Conservation (phyloP, 2,329 filamentous ascomycete species). For the Sarocladiaceae sp. region DNA sequence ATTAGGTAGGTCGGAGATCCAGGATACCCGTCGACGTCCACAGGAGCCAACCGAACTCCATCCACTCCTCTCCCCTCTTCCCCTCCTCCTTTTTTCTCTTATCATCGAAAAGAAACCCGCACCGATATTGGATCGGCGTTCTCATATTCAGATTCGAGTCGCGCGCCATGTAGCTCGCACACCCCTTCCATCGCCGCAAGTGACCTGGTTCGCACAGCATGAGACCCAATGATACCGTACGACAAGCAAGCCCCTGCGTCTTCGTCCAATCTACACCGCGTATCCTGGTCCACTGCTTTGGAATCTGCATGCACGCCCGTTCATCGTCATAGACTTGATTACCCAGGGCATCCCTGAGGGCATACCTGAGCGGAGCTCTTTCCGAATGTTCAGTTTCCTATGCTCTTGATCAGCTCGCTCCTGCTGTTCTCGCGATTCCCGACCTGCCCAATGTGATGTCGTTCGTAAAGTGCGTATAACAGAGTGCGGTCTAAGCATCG, state of each 20-base stretch:
- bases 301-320: background rate
- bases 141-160: too few species aligned
- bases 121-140: slow-evolving; percentile 5
- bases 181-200: background rate
- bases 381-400: too few species aligned
- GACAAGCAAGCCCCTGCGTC: background rate
- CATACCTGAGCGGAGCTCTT: too few species aligned
- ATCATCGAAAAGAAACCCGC: too few species aligned
- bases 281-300: background rate
- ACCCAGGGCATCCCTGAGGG: background rate
- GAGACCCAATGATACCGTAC: background rate
- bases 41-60: too few species aligned
- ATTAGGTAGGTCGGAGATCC: slow-evolving; percentile 9
- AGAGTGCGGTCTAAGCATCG: background rate
- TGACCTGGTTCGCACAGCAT: background rate
- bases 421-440: too few species aligned
- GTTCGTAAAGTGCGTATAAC: too few species aligned
- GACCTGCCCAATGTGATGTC: too few species aligned
- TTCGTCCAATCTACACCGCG: background rate
- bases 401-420: too few species aligned
- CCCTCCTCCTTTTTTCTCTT: too few species aligned
- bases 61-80: too few species aligned
- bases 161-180: background rate
- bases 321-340: slow-evolving; percentile 1
- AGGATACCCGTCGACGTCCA: too few species aligned